Evolutionary conservation across 108 stramenopile genomes (phyloP).

Genomic region (Fragilaria radians): DNA sequence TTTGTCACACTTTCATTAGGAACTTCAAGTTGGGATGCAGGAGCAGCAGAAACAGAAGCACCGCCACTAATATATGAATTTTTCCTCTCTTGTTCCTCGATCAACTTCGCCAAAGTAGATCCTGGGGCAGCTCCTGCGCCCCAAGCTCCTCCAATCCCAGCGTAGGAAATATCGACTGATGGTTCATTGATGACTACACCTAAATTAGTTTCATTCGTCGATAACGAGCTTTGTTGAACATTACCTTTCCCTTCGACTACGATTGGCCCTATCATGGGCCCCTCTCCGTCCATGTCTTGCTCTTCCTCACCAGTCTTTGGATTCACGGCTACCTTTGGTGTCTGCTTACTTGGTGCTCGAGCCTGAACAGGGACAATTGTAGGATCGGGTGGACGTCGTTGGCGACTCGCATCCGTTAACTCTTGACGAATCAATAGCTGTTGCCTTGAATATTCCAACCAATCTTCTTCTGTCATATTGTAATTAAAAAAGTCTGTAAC

Average conservation of each 20-base stretch:
- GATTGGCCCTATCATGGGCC: slow-evolving; percentile 22
- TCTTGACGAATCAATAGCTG: slow-evolving; percentile 82
- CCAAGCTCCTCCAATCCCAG: slow-evolving; percentile 71
- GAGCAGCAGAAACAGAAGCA: too few species aligned
- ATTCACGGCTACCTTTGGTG: slow-evolving; percentile 57
- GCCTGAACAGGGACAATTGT: slow-evolving; percentile 71
- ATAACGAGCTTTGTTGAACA: background rate
- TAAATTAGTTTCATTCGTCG: slow-evolving; percentile 13
- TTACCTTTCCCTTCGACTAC: slow-evolving; percentile 12
- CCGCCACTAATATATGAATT: background rate
- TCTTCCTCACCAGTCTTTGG: slow-evolving; percentile 27
- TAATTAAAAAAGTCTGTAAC: slow-evolving; percentile 88
- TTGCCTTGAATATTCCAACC: slow-evolving; percentile 77
- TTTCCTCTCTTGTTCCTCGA: slow-evolving; percentile 57
- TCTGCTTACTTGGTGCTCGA: slow-evolving; percentile 49
- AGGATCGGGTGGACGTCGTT: slow-evolving; percentile 72
- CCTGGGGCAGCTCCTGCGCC: slow-evolving; percentile 74
- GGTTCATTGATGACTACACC: slow-evolving; percentile 2
- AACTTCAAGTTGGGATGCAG: slow-evolving; percentile 1
- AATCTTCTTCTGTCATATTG: slow-evolving; percentile 73
- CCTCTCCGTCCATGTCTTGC: slow-evolving; percentile 16
- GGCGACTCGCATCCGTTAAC: slow-evolving; percentile 76
- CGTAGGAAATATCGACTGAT: slow-evolving; percentile 8
- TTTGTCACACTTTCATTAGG: background rate
- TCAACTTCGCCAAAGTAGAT: slow-evolving; percentile 59